Evolutionary conservation across 306 rosid species (phyloP).

Genomic region (cucumber (Cucumis sativus)): Cucumber_9930_V3 NC_026655.2:1508501-1509000

Average conservation of each 20-base stretch:
- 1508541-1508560: conserved; percentile 2
- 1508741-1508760: not conserved
- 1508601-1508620: conserved; percentile 17
- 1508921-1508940: too few relatives aligned
- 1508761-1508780: not conserved
- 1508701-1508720: conserved; percentile 25
- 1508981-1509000: too few relatives aligned
- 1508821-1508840: not conserved
- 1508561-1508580: conserved; percentile 61
- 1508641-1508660: conserved; percentile 24
- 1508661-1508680: not conserved
- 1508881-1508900: too few relatives aligned
- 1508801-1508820: not conserved
- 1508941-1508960: too few relatives aligned
- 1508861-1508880: not conserved
- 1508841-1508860: not conserved
- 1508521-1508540: not conserved
- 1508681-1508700: not conserved
- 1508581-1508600: conserved; percentile 25
- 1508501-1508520: not conserved
- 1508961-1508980: too few relatives aligned
- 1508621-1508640: conserved; percentile 39
- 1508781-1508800: conserved; percentile 7
- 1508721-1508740: conserved; percentile 18
- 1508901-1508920: not conserved